These are phyloP conservation scores for Spathaspora girioi DNA, from an alignment of 805 yeast species.

Conservation along the genomic window DNA sequence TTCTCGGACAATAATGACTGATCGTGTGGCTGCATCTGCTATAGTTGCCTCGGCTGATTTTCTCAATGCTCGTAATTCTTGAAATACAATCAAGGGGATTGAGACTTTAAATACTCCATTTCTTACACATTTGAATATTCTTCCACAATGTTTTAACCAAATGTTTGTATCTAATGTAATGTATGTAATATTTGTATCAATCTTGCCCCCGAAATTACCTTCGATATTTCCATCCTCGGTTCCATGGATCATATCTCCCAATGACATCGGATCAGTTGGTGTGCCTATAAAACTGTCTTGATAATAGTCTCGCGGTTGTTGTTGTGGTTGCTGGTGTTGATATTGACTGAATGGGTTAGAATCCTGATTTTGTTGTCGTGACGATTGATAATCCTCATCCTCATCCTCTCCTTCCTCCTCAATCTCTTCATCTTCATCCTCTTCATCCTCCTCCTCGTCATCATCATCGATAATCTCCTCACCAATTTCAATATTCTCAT, in stretches of 20 bases:
- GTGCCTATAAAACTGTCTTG: conserved; percentile 7
- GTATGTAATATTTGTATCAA: conserved; percentile 55
- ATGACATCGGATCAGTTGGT: conserved; percentile 8
- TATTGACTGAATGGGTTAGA: background rate
- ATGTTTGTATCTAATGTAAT: conserved; percentile 73
- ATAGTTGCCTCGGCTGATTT: conserved; percentile 70
- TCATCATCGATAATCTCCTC: conserved; percentile 20
- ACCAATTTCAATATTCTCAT: conserved; percentile 11
- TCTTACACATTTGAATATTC: conserved; percentile 64
- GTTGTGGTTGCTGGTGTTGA: background rate
- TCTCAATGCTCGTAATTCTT: conserved; percentile 68
- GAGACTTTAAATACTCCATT: conserved; percentile 56
- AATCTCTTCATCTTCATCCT: conserved; percentile 19
- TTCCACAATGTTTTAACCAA: conserved; percentile 79
- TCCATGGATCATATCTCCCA: conserved; percentile 5
- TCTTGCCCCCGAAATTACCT: conserved; percentile 54
- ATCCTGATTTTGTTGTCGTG: background rate
- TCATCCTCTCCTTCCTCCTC: conserved; percentile 4
- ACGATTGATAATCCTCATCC: background rate
- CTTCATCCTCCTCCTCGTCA: conserved; percentile 14
- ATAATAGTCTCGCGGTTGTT: conserved; percentile 10
- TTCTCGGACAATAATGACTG: conserved; percentile 71
- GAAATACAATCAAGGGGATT: conserved; percentile 74
- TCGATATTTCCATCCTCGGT: conserved; percentile 13
- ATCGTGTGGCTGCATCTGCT: conserved; percentile 77